Conservation (phyloP, 805 yeast species). For the Wickerhamomyces queroliae region DNA sequence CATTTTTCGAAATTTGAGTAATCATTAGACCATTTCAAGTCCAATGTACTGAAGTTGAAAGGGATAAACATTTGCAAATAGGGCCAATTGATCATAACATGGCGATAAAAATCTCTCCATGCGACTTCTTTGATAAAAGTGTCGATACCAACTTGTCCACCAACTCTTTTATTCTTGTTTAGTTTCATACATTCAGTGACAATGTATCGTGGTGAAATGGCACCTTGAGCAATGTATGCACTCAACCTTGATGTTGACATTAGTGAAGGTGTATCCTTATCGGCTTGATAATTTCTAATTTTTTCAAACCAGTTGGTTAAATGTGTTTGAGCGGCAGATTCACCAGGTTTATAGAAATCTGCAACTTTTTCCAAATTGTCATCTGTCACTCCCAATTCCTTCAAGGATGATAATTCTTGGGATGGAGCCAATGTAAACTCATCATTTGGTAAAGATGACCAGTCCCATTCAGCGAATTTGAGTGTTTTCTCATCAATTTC, state of each 20-base stretch:
- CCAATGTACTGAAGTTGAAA: constrained; percentile 36
- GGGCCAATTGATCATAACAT: constrained; percentile 44
- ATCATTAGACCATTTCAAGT: constrained; percentile 38
- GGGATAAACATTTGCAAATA: constrained; percentile 45
- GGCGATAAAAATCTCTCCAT: constrained; percentile 54
- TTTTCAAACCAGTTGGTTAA: constrained; percentile 13
- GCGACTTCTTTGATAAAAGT: constrained; percentile 50
- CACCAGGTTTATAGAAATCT: constrained; percentile 12
- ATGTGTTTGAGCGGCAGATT: constrained; percentile 13
- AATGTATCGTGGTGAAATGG: constrained; percentile 36
- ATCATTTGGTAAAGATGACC: constrained; percentile 6
- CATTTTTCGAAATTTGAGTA: constrained; percentile 37
- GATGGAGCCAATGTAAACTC: constrained; percentile 16
- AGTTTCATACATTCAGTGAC: constrained; percentile 26
- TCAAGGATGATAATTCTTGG: constrained; percentile 11
- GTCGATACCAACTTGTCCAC: constrained; percentile 29
- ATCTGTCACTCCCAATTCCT: constrained; percentile 1
- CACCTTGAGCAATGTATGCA: constrained; percentile 40
- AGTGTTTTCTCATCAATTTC: constrained; percentile 1
- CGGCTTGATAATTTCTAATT: constrained; percentile 9
- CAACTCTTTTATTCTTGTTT: constrained; percentile 19
- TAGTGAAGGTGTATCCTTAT: constrained; percentile 17
- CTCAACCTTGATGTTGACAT: constrained; percentile 35
- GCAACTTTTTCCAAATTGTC: neutral
- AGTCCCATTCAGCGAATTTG: constrained; percentile 10